Percentiles rank a stretch among this genome's conserved stretches.
Conservation (phyloP, 2,329 filamentous ascomycete species). For the Acarospora socialis region DNA sequence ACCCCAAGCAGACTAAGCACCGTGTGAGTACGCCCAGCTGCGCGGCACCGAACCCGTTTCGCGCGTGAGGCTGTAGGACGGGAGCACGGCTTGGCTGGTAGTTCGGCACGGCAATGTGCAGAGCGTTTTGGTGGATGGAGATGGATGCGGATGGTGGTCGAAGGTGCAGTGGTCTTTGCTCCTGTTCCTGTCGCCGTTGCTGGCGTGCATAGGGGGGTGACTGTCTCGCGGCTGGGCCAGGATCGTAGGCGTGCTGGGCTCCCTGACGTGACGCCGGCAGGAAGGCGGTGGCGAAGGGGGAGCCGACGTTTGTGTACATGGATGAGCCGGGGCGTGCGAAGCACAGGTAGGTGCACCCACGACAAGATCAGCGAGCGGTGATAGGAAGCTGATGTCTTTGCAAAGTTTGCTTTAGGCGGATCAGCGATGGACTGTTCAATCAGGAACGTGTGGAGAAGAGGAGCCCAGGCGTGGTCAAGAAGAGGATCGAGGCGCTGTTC, state of each 20-base stretch:
- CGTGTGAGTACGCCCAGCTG: conserved; percentile 31
- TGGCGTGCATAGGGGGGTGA: too few relatives aligned
- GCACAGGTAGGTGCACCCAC: conserved; percentile 27
- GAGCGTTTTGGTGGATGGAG: conserved; percentile 29
- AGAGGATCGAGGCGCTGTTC: conserved; percentile 31
- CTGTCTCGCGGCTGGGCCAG: too few relatives aligned
- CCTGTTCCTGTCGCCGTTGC: neutral
- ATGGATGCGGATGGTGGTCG: too few relatives aligned
- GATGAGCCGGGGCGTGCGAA: conserved; percentile 34
- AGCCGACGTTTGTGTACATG: conserved; percentile 39
- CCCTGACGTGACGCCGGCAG: conserved; percentile 34
- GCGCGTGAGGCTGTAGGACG: conserved; percentile 33
- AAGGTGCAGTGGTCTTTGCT: conserved; percentile 22
- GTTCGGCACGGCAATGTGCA: conserved; percentile 36
- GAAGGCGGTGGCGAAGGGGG: conserved; percentile 34
- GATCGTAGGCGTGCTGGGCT: conserved; percentile 31
- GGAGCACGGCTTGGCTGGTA: conserved; percentile 33
- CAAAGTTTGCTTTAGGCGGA: conserved; percentile 23
- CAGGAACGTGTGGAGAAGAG: conserved; percentile 25
- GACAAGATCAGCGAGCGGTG: too few relatives aligned
- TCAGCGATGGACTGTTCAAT: conserved; percentile 33
- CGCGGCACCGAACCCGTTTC: conserved; percentile 32
- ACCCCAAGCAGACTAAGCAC: conserved; percentile 27
- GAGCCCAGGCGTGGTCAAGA: conserved; percentile 33
- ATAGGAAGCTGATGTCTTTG: conserved; percentile 1